These are phyloP conservation scores for Aurantiochytrium sp. DNA, from an alignment of 108 stramenopile species.

Conservation along the genomic window DNA sequence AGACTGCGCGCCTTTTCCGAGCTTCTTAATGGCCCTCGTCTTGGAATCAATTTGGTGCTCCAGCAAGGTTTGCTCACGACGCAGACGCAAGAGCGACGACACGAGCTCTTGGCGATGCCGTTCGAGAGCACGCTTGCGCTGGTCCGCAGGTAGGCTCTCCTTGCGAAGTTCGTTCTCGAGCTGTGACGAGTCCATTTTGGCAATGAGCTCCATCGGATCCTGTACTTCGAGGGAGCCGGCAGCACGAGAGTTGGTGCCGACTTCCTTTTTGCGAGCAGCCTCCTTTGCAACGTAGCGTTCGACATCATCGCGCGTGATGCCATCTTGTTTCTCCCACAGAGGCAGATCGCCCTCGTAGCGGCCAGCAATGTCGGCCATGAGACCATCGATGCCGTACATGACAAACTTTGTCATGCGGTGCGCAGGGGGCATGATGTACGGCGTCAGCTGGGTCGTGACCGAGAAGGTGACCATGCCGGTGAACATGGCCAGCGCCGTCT, in stretches of 20 bases:
- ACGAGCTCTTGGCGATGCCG: background rate
- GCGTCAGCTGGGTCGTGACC: background rate
- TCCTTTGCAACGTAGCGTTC: background rate
- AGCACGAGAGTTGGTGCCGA: background rate
- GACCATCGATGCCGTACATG: background rate
- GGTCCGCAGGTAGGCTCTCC: background rate
- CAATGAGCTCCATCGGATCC: background rate
- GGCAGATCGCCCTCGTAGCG: background rate
- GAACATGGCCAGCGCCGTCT: background rate
- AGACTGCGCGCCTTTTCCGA: background rate
- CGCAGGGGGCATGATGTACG: background rate
- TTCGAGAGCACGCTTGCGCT: background rate
- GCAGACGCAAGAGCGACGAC: background rate
- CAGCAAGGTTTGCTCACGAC: background rate
- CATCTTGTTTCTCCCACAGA: background rate
- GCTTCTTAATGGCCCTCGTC: background rate
- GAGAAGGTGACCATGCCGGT: background rate
- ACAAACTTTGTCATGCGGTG: background rate
- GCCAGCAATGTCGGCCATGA: background rate
- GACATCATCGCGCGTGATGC: background rate
- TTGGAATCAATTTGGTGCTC: background rate
- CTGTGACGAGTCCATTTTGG: background rate
- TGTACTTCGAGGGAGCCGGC: background rate
- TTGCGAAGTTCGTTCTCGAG: background rate
- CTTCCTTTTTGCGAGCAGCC: background rate